Evolutionary conservation across 306 rosid genomes (phyloP).

Genomic region (Trifolium pratense): DNA sequence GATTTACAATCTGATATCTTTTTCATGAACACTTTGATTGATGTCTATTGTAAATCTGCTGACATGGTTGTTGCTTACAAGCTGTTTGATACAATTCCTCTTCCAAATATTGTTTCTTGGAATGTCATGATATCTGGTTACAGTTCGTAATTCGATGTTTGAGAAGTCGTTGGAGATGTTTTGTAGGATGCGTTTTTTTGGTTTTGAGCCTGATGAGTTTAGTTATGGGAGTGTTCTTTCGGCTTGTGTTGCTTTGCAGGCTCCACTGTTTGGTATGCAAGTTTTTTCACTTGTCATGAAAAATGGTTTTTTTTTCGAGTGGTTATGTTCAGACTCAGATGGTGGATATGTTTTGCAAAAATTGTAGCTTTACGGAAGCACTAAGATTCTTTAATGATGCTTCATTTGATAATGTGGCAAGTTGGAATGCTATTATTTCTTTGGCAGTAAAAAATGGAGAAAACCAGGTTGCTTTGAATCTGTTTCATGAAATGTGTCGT

Average conservation of each 20-base stretch:
- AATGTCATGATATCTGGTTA: conserved; percentile 74
- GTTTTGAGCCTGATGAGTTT: conserved; percentile 50
- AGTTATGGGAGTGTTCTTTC: conserved; percentile 75
- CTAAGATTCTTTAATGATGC: conserved; percentile 55
- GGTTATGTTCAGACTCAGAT: conserved; percentile 48
- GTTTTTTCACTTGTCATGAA: conserved; percentile 37
- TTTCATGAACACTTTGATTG: conserved; percentile 44
- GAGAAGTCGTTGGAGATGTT: conserved; percentile 58
- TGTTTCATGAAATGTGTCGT: conserved; percentile 56
- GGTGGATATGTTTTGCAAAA: conserved; percentile 46
- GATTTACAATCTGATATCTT: conserved; percentile 52
- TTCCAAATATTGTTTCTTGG: conserved; percentile 69
- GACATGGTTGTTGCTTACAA: conserved; percentile 37
- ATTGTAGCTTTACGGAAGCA: conserved; percentile 44
- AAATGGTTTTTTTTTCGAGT: conserved; percentile 35
- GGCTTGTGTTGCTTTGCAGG: conserved; percentile 61
- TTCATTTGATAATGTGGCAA: conserved; percentile 57
- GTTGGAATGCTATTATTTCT: conserved; percentile 59
- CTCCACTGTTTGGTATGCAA: conserved; percentile 50
- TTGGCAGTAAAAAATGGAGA: conserved; percentile 71
- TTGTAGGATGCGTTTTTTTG: conserved; percentile 55
- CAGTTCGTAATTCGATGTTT: conserved; percentile 43
- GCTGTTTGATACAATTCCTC: conserved; percentile 42
- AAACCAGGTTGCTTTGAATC: conserved; percentile 54
- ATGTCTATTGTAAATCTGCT: conserved; percentile 37